Percentiles rank a stretch among this genome's conserved stretches.
Evolutionary conservation across 176 grass and related monocot species (phyloP).

Genomic region (Tillandsia leiboldiana): DNA sequence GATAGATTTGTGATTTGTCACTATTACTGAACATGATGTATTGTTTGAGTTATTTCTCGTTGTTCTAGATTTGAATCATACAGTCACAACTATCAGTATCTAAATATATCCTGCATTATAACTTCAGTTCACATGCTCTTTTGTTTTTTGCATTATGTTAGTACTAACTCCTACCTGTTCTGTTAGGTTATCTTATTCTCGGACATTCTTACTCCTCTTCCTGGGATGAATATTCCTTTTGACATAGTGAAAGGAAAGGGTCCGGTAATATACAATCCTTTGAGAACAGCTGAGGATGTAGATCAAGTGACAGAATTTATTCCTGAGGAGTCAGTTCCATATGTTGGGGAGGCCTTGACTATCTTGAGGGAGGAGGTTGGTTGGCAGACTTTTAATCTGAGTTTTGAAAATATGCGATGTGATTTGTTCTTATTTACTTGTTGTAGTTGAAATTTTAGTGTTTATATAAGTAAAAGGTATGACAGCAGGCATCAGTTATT

Average conservation of each 20-base stretch:
- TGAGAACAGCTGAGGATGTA: conserved; percentile 71
- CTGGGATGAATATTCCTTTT: conserved; percentile 98
- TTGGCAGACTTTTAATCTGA: conserved; percentile 2
- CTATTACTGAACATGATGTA: too few species aligned
- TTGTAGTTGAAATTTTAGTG: not conserved
- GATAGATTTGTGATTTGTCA: too few species aligned
- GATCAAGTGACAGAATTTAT: conserved; percentile 89
- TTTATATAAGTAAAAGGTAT: not conserved
- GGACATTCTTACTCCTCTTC: conserved; percentile 93
- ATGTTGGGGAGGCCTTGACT: conserved; percentile 88
- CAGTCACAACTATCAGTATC: not conserved
- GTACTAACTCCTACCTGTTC: not conserved
- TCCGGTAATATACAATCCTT: conserved; percentile 81
- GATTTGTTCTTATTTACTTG: not conserved
- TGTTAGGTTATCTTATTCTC: conserved; percentile 90
- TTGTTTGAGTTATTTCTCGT: too few species aligned
- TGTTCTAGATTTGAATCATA: not conserved
- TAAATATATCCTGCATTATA: not conserved
- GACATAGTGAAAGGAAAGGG: conserved; percentile 99
- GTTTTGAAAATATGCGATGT: not conserved
- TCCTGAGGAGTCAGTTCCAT: conserved; percentile 79
- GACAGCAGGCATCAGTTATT: not conserved
- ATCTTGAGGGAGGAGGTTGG: conserved; percentile 69
- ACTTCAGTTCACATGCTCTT: not conserved
- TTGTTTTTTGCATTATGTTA: not conserved